Base-by-base conservation (phyloP, 106 monocot species). In the Triglochin maritima region DNA sequence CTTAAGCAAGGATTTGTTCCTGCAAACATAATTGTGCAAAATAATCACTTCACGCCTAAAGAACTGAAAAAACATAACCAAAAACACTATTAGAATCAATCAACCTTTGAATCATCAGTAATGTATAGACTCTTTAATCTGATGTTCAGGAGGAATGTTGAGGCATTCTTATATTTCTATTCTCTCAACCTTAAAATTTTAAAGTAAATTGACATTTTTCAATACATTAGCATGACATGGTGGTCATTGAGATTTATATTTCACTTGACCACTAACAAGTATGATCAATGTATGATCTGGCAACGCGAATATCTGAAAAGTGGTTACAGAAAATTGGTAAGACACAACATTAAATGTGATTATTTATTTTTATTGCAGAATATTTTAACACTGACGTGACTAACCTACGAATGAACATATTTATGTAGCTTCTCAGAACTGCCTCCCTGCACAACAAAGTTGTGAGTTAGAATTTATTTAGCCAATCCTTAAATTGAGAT, bases 361-460 rank as follows among this genome's bases (percentile, higher is more conserved):
- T 60, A 5, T n/a, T n/a, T n/a, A n/a, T n/a, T 52, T 13, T 0
- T 5, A 11, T 11, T 46, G n/a, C 57, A 71, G n/a, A 6, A 60
- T n/a, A n/a, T n/a, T 57, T 4, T 65, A n/a, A 69, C 17, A 6
- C 67, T 63, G 86, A 75, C 95, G n/a, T n/a, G n/a, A n/a, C n/a
- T n/a, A n/a, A n/a, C n/a, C 90, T 95, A 85, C 57, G 85, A 83
- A 82, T 90, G 87, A 51, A 95, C 90, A 44, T 90, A 95, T 46
- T 80, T 69, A 70, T 95, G 90, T 47, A 95, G 77, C 75, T 87
- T 81, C 60, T 67, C 50, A 6, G 95, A 78, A 74, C 78, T 90
- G 62, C 95, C 95, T 53, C 87, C 95, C 95, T 95, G 81, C 64
- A 57, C 46, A 17, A 75, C 5, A 71, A 17, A 12, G n/a, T n/a